Evolutionary conservation across 768 basidiomycete species (phyloP).

Genomic region (Naganishia vaughanmartiniae): DNA sequence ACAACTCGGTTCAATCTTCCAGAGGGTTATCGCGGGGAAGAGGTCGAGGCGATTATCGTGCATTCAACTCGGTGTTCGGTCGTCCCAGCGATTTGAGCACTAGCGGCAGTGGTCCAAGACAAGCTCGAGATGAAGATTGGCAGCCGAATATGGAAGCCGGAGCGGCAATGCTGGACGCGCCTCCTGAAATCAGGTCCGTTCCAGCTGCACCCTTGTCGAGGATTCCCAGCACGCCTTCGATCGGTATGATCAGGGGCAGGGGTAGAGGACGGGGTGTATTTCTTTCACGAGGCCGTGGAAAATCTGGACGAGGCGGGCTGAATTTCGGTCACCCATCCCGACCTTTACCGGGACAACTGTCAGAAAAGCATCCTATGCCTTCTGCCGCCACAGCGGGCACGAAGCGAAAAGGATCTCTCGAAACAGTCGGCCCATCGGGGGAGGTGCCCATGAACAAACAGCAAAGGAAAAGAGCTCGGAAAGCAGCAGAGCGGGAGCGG

Average conservation of each 20-base stretch:
- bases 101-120: not conserved
- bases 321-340: too few species aligned
- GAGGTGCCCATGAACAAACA: too few species aligned
- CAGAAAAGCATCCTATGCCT: too few species aligned
- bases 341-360: too few species aligned
- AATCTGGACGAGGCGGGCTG: too few species aligned
- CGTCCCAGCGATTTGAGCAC: not conserved
- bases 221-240: not conserved
- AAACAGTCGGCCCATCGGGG: too few species aligned
- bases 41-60: not conserved
- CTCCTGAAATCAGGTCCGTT: constrained; percentile 12
- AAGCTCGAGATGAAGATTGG: constrained; percentile 9
- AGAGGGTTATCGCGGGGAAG: not conserved
- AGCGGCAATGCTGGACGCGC: constrained; percentile 1
- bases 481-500: too few species aligned
- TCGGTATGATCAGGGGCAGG: not conserved
- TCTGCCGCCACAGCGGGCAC: too few species aligned
- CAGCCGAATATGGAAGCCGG: constrained; percentile 14
- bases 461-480: too few species aligned
- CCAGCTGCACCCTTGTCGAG: not conserved
- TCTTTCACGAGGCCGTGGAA: too few species aligned
- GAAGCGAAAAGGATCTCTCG: too few species aligned
- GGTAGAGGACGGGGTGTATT: too few species aligned
- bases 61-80: not conserved
- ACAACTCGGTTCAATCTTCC: not conserved